Conservation (phyloP, 2,329 filamentous ascomycete species). For the Epichloe amarillans region DNA sequence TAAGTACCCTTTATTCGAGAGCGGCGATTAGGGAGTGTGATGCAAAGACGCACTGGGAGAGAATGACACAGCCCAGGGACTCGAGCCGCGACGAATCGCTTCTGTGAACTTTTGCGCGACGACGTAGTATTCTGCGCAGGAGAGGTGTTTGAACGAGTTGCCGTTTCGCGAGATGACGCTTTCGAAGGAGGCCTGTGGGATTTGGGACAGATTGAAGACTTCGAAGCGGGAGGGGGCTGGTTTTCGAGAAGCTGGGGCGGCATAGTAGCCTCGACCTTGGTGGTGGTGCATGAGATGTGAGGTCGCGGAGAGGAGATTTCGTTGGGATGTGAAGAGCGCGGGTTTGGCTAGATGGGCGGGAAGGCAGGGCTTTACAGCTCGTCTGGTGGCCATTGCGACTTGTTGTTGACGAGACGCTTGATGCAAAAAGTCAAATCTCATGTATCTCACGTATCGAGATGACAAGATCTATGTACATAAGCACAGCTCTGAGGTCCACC, state of each 20-base stretch:
- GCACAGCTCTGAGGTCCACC: background rate
- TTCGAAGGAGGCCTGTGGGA: constrained; percentile 13
- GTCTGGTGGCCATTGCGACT: background rate
- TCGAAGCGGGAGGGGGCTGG: constrained; percentile 2
- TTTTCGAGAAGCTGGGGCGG: constrained; percentile 3
- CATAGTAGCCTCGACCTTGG: constrained; percentile 3
- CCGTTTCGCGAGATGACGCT: constrained; percentile 7
- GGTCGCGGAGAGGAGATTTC: background rate
- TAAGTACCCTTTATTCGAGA: too few species aligned
- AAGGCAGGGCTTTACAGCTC: background rate
- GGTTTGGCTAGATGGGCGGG: background rate
- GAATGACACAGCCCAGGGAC: constrained; percentile 11
- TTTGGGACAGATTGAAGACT: constrained; percentile 11
- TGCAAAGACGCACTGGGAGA: constrained; percentile 11
- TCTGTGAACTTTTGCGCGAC: constrained; percentile 11
- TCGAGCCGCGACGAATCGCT: constrained; percentile 10
- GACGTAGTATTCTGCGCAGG: constrained; percentile 13
- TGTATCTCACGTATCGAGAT: background rate
- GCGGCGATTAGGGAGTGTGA: background rate
- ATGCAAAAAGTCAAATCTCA: background rate
- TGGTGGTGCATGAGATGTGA: background rate
- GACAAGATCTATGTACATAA: background rate
- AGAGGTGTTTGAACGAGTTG: constrained; percentile 9
- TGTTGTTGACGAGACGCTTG: background rate
- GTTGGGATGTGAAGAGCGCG: background rate